These are phyloP conservation scores for Ensete ventricosum DNA, from an alignment of 176 grass and related monocot species.

Conservation along the genomic window DNA sequence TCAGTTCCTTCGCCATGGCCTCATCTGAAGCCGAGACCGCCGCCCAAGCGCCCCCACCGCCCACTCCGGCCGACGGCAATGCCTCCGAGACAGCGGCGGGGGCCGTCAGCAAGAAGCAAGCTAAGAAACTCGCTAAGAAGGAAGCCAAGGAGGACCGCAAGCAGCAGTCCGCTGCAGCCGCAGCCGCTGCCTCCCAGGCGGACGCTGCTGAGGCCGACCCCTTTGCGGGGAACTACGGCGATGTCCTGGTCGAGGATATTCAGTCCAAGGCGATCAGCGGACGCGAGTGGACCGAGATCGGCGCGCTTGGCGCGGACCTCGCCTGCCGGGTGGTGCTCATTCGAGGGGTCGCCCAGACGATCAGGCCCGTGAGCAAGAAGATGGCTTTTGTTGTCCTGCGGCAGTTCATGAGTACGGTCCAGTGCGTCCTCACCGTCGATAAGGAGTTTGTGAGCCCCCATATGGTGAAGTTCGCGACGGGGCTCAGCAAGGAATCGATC, in stretches of 20 bases:
- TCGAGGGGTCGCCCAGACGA: conserved; percentile 44
- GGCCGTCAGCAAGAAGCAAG: conserved; percentile 74
- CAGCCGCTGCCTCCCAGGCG: neutral
- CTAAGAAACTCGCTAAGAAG: conserved; percentile 63
- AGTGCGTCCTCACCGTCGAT: conserved; percentile 67
- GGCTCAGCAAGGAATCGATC: conserved; percentile 82
- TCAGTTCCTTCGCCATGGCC: neutral
- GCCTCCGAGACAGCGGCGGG: conserved; percentile 24
- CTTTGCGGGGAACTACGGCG: conserved; percentile 47
- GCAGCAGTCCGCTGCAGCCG: conserved; percentile 23
- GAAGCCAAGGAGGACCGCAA: conserved; percentile 49
- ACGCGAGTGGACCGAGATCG: conserved; percentile 45
- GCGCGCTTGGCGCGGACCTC: conserved; percentile 25
- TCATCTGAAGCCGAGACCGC: neutral
- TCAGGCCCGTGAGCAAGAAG: conserved; percentile 83
- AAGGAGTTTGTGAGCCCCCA: conserved; percentile 64
- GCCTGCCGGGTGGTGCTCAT: conserved; percentile 47
- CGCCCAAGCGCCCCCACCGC: neutral
- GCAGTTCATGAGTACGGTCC: conserved; percentile 66
- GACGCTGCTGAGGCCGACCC: conserved; percentile 32
- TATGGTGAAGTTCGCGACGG: conserved; percentile 73
- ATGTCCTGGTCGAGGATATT: conserved; percentile 57
- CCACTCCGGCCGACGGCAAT: neutral
- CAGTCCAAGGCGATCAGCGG: conserved; percentile 65
- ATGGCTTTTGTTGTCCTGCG: conserved; percentile 87